Conservation (phyloP, 352 stramenopile genomes). For the Thalassiosira exigua region DNA sequence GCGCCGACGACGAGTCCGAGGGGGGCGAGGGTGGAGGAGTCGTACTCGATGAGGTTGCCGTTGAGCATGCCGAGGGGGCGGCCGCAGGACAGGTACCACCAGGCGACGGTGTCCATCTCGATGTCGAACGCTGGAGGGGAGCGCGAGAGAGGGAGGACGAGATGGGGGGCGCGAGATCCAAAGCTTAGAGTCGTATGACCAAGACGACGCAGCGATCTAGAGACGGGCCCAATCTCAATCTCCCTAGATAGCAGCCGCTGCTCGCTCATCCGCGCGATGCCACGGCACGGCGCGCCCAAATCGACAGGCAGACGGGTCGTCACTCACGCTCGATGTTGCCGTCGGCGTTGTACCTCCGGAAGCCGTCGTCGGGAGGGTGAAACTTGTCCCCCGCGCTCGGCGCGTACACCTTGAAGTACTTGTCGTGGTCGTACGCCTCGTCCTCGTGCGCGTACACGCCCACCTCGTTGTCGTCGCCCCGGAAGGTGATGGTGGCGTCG, state of each 20-base stretch:
- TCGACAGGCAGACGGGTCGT: not conserved
- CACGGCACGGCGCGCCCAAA: not conserved
- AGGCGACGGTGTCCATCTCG: constrained; percentile 76
- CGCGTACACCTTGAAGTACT: constrained; percentile 85
- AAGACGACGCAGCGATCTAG: too few relatives aligned
- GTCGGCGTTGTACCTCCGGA: constrained; percentile 54
- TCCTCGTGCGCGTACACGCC: constrained; percentile 83
- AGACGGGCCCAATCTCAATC: too few relatives aligned
- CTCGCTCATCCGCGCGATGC: too few relatives aligned
- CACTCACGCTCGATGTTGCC: constrained; percentile 54
- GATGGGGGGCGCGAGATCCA: too few relatives aligned
- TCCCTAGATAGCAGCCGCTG: too few relatives aligned
- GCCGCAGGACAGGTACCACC: constrained; percentile 87
- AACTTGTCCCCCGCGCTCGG: constrained; percentile 80
- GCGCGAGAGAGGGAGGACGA: not conserved
- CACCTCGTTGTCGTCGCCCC: constrained; percentile 66
- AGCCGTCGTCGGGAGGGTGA: constrained; percentile 63
- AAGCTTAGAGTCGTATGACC: too few relatives aligned
- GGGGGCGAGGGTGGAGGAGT: constrained; percentile 83
- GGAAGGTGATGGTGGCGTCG: constrained; percentile 66
- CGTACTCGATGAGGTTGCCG: constrained; percentile 87
- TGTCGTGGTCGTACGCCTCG: constrained; percentile 82
- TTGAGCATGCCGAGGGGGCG: constrained; percentile 86
- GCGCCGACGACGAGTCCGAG: constrained; percentile 86
- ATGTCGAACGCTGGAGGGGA: constrained; percentile 43